Evolutionary conservation across 2,329 filamentous ascomycete species (phyloP).

Genomic region (Geosmithia flava): DNA sequence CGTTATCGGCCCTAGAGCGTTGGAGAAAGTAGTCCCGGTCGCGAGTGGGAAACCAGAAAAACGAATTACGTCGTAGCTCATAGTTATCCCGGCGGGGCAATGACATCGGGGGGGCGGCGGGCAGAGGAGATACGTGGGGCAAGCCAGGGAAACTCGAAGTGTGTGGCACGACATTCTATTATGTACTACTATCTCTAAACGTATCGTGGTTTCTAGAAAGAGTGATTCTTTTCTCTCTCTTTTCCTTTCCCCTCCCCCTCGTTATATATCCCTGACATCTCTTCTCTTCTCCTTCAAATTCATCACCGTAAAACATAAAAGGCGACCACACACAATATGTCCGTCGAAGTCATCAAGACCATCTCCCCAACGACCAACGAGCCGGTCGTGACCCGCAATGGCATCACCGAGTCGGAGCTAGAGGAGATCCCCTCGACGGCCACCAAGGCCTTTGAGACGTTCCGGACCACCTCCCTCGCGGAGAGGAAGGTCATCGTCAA

Average conservation of each 20-base stretch:
- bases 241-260: slow-evolving; percentile 1
- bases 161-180: no score
- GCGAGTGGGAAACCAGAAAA: no score
- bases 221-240: neutral
- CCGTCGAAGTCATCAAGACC: slow-evolving; percentile 55
- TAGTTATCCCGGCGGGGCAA: slow-evolving; percentile 5
- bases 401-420: slow-evolving; percentile 58
- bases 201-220: no score
- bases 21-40: neutral
- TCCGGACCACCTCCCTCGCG: slow-evolving; percentile 59
- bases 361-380: slow-evolving; percentile 88
- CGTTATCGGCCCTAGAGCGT: neutral
- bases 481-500: slow-evolving; percentile 72
- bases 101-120: slow-evolving; percentile 5
- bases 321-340: slow-evolving; percentile 38
- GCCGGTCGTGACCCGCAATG: slow-evolving; percentile 67
- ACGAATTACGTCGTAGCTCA: neutral
- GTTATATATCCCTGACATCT: no score
- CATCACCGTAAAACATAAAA: no score
- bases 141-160: no score
- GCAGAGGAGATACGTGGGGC: slow-evolving; percentile 12
- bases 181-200: neutral
- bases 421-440: slow-evolving; percentile 59
- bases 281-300: no score
- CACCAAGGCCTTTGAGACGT: slow-evolving; percentile 63